Percentiles rank a stretch among this genome's conserved stretches.
These are phyloP conservation scores for Cornus kousa DNA, from an alignment of 148 eudicot species.

Conservation along the genomic window DNA sequence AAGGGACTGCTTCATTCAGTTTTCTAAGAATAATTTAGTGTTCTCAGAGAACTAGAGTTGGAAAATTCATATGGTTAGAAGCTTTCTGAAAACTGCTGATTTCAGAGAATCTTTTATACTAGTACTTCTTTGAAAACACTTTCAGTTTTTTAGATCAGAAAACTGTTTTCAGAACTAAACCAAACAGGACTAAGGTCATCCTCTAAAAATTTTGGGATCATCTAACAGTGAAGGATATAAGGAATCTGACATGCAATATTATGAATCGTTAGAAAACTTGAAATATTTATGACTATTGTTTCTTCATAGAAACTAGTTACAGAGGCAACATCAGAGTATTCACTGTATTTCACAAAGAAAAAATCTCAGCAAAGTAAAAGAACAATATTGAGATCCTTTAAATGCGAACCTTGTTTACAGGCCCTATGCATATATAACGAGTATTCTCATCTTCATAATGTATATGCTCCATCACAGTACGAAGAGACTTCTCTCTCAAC, in stretches of 20 bases:
- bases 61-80: too few relatives aligned
- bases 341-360: not conserved
- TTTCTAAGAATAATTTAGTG: too few relatives aligned
- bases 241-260: not conserved
- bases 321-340: not conserved
- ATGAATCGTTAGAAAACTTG: not conserved
- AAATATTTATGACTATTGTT: not conserved
- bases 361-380: not conserved
- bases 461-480: conserved; percentile 81
- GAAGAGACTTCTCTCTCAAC: conserved; percentile 82
- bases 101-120: too few relatives aligned
- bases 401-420: conserved; percentile 81
- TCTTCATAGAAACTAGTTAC: not conserved
- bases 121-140: too few relatives aligned
- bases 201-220: not conserved
- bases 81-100: too few relatives aligned
- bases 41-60: too few relatives aligned
- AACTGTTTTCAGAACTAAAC: too few relatives aligned
- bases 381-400: not conserved
- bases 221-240: not conserved
- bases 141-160: too few relatives aligned
- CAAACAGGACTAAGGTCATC: not conserved
- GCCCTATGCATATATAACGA: conserved; percentile 91
- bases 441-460: conserved; percentile 99
- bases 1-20: not conserved